Conservation (phyloP, 2,329 filamentous ascomycete species). For the Tolypocladium tropicale region DNA sequence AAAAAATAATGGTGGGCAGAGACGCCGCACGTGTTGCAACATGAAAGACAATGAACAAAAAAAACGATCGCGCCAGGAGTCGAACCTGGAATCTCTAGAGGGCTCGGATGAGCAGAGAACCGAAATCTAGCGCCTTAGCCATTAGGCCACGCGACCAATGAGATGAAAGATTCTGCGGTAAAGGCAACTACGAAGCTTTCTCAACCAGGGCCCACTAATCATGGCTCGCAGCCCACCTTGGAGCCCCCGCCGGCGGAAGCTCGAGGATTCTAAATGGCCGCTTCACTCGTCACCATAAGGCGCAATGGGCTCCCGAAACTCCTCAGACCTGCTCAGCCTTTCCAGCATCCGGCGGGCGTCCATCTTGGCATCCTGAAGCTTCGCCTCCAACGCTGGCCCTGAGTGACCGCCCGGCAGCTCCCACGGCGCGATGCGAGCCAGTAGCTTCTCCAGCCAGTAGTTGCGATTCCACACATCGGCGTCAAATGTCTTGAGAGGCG, state of each 20-base stretch:
- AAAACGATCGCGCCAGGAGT: slow-evolving; percentile 30
- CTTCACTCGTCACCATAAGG: neutral
- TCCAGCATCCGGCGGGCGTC: neutral
- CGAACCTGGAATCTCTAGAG: slow-evolving; percentile 34
- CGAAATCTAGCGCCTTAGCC: slow-evolving; percentile 34
- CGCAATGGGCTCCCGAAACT: neutral
- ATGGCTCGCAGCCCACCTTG: no score
- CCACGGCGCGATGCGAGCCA: slow-evolving; percentile 6
- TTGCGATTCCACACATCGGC: slow-evolving; percentile 1
- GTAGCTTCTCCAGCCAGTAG: slow-evolving; percentile 1
- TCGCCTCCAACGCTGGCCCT: neutral
- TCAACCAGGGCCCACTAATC: no score
- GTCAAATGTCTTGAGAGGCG: neutral
- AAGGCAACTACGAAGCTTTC: neutral
- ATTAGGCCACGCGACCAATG: slow-evolving; percentile 32
- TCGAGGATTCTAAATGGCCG: no score
- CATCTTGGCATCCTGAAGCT: neutral
- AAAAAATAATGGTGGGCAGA: no score
- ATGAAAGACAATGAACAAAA: no score
- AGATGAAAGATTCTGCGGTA: neutral
- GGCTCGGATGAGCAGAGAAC: slow-evolving; percentile 9
- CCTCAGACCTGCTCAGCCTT: neutral
- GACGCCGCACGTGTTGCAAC: no score
- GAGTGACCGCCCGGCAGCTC: slow-evolving; percentile 3
- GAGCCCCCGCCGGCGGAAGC: no score